phyloP scores from a whole-genome alignment of 768 basidiomycete genomes.

The Coprinopsis cinerea region DNA sequence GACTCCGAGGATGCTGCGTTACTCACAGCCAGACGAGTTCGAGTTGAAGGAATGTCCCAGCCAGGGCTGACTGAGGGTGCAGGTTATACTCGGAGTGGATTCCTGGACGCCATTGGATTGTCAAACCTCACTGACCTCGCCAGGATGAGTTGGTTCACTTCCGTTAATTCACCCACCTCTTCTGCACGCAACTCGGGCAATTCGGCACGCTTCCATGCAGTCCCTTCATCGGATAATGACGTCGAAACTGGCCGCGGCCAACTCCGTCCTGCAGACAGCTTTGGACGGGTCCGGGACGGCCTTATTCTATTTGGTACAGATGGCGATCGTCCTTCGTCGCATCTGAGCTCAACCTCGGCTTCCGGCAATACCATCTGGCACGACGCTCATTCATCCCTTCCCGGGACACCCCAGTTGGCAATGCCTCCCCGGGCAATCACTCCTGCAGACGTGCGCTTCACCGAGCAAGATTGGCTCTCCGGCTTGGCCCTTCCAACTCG shows the following conservation, averaged over 20 bases:
- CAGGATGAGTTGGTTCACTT: constrained; percentile 57
- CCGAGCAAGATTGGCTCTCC: constrained; percentile 20
- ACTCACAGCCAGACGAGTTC: constrained; percentile 47
- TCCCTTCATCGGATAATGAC: constrained; percentile 36
- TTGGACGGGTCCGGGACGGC: constrained; percentile 14
- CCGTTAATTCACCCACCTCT: constrained; percentile 20
- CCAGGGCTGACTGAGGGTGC: constrained; percentile 19
- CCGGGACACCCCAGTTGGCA: constrained; percentile 33
- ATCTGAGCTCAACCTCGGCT: constrained; percentile 35
- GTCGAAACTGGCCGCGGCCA: constrained; percentile 38
- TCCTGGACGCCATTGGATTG: constrained; percentile 39
- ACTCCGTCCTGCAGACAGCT: constrained; percentile 24
- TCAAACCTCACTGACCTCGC: constrained; percentile 42
- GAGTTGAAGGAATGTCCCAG: constrained; percentile 32
- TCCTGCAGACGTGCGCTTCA: constrained; percentile 25
- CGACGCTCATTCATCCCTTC: constrained; percentile 51
- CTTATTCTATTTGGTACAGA: constrained; percentile 31
- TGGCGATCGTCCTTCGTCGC: constrained; percentile 51
- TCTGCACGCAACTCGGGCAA: constrained; percentile 18
- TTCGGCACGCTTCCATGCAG: constrained; percentile 16
- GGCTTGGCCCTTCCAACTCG: constrained; percentile 15
- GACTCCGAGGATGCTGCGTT: constrained; percentile 42
- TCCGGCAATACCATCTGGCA: constrained; percentile 57
- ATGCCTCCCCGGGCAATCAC: constrained; percentile 45
- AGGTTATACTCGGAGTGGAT: not conserved